phyloP scores from a whole-genome alignment of 2,329 filamentous ascomycete genomes.

The Penicillium sp. region DNA sequence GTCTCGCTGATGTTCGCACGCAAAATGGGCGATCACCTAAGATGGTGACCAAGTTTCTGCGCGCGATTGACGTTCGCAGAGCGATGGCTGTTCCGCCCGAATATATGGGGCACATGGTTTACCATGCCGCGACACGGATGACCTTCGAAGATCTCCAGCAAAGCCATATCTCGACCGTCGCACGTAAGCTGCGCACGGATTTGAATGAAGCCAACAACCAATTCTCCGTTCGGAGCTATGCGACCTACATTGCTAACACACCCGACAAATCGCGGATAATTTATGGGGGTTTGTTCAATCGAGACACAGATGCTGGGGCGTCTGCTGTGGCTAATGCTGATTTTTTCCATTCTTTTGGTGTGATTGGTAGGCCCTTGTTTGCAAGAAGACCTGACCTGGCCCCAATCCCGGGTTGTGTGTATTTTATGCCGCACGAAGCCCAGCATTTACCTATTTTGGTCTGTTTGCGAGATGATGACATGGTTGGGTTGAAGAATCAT shows the following conservation, averaged over 20 bases:
- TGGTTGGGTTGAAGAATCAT: not conserved
- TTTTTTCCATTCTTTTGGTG: not conserved
- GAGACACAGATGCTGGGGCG: not conserved
- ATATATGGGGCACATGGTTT: constrained; percentile 26
- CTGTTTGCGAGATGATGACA: not conserved
- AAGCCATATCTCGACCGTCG: constrained; percentile 4
- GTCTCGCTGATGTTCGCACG: constrained; percentile 10
- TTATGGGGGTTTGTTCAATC: constrained; percentile 17
- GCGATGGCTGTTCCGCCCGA: constrained; percentile 13
- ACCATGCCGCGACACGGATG: constrained; percentile 10
- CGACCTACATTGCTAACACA: constrained; percentile 15
- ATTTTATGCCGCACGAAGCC: not conserved
- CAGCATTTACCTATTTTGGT: not conserved
- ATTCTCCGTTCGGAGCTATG: constrained; percentile 17
- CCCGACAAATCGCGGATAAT: constrained; percentile 16
- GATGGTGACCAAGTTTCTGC: constrained; percentile 12
- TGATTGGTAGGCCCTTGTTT: not conserved
- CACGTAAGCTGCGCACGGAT: not conserved
- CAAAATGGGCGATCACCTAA: not conserved
- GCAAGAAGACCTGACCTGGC: not conserved
- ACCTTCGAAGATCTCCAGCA: not conserved
- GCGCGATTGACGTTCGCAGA: constrained; percentile 22
- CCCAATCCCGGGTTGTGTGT: not conserved
- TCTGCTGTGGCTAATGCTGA: not conserved
- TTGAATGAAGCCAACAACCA: constrained; percentile 1